These are phyloP conservation scores for Kodamaea arcana DNA, from an alignment of 1,139 yeast species.

Conservation along the genomic window DNA sequence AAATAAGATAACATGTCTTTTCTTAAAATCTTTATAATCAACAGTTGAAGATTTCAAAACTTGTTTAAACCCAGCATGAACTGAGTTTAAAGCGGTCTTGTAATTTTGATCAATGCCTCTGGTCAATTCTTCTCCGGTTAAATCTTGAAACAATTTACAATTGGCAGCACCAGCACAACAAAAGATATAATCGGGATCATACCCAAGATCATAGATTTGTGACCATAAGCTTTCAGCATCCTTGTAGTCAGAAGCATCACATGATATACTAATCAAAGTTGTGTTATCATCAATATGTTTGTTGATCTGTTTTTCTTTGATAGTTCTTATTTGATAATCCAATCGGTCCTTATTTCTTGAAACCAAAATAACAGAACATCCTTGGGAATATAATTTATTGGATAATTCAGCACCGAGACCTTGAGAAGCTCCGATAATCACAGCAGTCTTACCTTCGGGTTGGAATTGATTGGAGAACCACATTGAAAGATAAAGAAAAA, in stretches of 20 bases:
- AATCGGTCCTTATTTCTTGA: slow-evolving; percentile 69
- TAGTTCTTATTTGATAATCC: slow-evolving; percentile 40
- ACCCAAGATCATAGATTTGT: slow-evolving; percentile 12
- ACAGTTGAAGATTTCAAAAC: slow-evolving; percentile 14
- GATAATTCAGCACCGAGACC: slow-evolving; percentile 89
- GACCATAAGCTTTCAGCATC: slow-evolving; percentile 42
- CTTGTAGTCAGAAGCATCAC: slow-evolving; percentile 64
- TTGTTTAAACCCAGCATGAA: slow-evolving; percentile 57
- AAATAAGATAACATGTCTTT: slow-evolving; percentile 65
- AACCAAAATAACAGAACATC: slow-evolving; percentile 67
- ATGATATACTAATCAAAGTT: slow-evolving; percentile 27
- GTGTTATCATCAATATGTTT: no score
- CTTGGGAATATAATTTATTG: slow-evolving; percentile 45
- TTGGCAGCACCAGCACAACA: slow-evolving; percentile 87
- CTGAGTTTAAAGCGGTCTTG: slow-evolving; percentile 63
- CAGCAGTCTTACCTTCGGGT: slow-evolving; percentile 52
- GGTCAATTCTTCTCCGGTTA: slow-evolving; percentile 54
- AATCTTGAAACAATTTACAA: slow-evolving; percentile 75
- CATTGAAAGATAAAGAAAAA: slow-evolving; percentile 9
- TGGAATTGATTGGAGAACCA: slow-evolving; percentile 26
- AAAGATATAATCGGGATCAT: slow-evolving; percentile 67
- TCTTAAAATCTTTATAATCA: slow-evolving; percentile 16
- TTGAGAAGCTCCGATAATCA: slow-evolving; percentile 94
- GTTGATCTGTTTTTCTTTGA: slow-evolving; percentile 20
- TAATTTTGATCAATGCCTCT: slow-evolving; percentile 68